Conservation (phyloP, 2,329 filamentous ascomycete species). For the Fusarium sambucinum region DNA sequence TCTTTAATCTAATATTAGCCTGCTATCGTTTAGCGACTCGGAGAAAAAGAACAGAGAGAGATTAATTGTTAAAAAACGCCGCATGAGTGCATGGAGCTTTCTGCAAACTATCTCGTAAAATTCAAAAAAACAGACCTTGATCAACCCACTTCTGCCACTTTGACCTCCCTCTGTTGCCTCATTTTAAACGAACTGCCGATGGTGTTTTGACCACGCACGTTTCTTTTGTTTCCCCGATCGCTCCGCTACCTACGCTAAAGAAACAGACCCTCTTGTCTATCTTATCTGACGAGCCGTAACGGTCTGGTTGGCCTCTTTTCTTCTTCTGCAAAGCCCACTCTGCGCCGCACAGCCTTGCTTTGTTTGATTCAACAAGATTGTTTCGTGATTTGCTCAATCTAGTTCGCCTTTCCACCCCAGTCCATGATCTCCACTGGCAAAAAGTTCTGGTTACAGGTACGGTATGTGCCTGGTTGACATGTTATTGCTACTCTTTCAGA, state of each 20-base stretch:
- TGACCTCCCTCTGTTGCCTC: not conserved
- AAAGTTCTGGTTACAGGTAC: constrained; percentile 15
- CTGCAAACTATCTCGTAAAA: constrained; percentile 28
- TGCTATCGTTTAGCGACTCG: not conserved
- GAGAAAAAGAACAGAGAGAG: constrained; percentile 1
- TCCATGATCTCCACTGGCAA: not conserved
- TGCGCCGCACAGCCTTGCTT: not conserved
- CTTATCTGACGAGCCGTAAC: not conserved
- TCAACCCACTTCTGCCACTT: not conserved
- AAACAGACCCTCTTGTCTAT: not conserved
- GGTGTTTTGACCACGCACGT: constrained; percentile 9
- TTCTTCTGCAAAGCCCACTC: not conserved
- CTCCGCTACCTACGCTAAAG: constrained; percentile 3
- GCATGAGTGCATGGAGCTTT: constrained; percentile 28
- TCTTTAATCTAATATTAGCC: constrained; percentile 20
- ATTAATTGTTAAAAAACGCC: constrained; percentile 25
- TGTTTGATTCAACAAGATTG: not conserved
- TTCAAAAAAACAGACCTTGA: not conserved
- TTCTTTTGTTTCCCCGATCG: not conserved
- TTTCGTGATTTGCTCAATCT: constrained; percentile 5
- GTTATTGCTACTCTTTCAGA: not conserved
- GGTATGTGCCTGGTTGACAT: not conserved
- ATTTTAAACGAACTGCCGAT: constrained; percentile 11
- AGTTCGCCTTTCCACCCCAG: not conserved
- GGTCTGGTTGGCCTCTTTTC: not conserved